Evolutionary conservation across 192 early-diverging fungal genomes (phyloP), one percentile per base, ranked within the genome.

Genomic region (Oehlia diaphana): DNA sequence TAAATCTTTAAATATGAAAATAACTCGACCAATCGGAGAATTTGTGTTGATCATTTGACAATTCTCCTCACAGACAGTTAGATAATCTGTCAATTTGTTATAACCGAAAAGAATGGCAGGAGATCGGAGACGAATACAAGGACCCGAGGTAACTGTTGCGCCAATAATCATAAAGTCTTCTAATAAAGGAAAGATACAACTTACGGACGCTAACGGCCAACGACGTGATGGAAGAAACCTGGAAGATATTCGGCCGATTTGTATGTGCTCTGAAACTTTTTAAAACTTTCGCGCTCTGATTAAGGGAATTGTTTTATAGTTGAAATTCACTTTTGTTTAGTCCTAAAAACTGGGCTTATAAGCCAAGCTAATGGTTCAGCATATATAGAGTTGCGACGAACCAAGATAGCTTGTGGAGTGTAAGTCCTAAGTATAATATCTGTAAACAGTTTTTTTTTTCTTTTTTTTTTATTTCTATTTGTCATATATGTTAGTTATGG

Each of bases 391-490:
- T 61, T 89, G 28, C 90, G 88, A 26, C 90, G 90, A 49, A 84
- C 93, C 66, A 95, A 95, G 76, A 81, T 95, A 53, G 88, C 91
- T 3, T 94, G 93, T 83, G 91, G 90, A 67, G 94, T 95, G 91
- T 95, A 90, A 74, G 92, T 82, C 5, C 31, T 42, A 19, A 37
- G 31, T 64, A 4, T n/a, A 4, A 37, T 37, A 3, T 37, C 4
- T 37, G 35, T 35, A 33, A 77, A 9, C 8, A n/a, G n/a, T 81
- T 47, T 33, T 35, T 23, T 19, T 3, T 26, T 26, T 63, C 26
- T n/a, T 28, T 58, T 35, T 69, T 63, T 4, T 37, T 26, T 19
- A 13, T 66, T 2, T 21, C 5, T 21, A 21, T 3, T 21, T 4
- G 4, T 21, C 14, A 33, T 62, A 37, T 37, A 37, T 62, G 53